A percentile compares a stretch with the other conserved stretches of the same genome.
These are phyloP conservation scores for Brassica cretica DNA, from an alignment of 345 rosid genomes.

Conservation along the genomic window DNA sequence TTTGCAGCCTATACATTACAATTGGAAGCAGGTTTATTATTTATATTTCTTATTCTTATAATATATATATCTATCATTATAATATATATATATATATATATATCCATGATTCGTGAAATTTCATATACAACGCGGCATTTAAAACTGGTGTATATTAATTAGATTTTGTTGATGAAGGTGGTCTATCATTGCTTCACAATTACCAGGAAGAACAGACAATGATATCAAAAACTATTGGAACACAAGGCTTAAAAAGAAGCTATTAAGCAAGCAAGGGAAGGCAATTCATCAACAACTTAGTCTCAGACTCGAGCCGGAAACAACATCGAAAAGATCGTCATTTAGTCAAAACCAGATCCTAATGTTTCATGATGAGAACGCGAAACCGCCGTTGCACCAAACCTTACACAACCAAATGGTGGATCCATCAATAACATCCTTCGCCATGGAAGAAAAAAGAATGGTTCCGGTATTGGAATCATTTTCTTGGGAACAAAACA, in stretches of 20 bases:
- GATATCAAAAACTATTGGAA: conserved; percentile 43
- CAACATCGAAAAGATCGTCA: conserved; percentile 7
- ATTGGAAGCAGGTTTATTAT: conserved; percentile 42
- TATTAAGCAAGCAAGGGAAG: conserved; percentile 30
- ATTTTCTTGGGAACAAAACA: conserved; percentile 22
- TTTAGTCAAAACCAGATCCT: conserved; percentile 3
- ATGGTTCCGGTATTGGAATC: conserved; percentile 10
- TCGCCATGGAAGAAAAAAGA: conserved; percentile 26
- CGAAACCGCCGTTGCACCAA: conserved; percentile 8
- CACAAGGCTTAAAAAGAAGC: conserved; percentile 36
- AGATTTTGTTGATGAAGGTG: conserved; percentile 30
- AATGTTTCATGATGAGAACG: conserved; percentile 8
- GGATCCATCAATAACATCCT: conserved; percentile 22
- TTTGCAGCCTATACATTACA: conserved; percentile 56
- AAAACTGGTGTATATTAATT: neutral
- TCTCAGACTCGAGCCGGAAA: conserved; percentile 8
- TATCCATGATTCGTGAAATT: neutral
- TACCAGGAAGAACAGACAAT: conserved; percentile 43
- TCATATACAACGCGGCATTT: neutral
- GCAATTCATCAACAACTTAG: conserved; percentile 28
- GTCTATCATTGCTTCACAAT: conserved; percentile 41
- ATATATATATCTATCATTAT: no score
- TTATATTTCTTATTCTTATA: neutral
- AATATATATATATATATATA: neutral
- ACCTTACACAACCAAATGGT: neutral